Evolutionary conservation across 805 yeast genomes (phyloP), one percentile per base, ranked within the genome.

Genomic region (Cyberlindnera misumaiensis): DNA sequence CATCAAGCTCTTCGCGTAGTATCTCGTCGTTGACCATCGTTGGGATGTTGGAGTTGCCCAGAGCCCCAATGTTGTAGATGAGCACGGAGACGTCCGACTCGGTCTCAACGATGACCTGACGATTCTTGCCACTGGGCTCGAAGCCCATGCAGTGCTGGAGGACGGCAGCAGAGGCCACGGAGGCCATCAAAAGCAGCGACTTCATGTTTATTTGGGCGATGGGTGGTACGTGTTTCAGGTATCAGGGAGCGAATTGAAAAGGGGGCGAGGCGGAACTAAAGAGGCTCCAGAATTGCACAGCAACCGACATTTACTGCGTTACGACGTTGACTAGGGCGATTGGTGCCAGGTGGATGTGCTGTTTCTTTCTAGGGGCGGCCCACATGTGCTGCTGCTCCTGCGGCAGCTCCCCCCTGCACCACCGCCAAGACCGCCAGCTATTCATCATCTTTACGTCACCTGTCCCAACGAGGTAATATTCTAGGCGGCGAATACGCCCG

Each of bases 1-100:
- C 49, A 9, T 30, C 15, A 4, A 30, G 28, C 17, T 40, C 46
- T 11, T 13, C 4, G 10, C n/a, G 24, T 3, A 47, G 13, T 7
- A 12, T 16, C 7, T 37, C 33, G 5, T 45, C 41, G 4, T 28
- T 30, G 11, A 43, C 35, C 4, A 18, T 6, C 25, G 43, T 3
- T 5, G 51, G 51, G 16, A 47, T 45, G 36, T 40, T 47, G 3
- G 49, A 43, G 8, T 34, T 11, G 2, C 12, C 30, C 10, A 31
- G 5, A 28, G 41, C 51, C 12, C 28, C 11, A 12, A 42, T 20
- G 25, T 43, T 43, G 35, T 41, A 47, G 4, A 47, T n/a, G 18
- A 47, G 32, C 13, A 44, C 35, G 6, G 40, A 32, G 4, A 42
- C 37, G 33, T 44, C 41, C 2, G 16, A 29, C n/a, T 24, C 36